A percentile compares a stretch with the other conserved stretches of the same genome.
Conservation (phyloP, 2,329 filamentous ascomycete species). For the Teratosphaeria destructans region DNA sequence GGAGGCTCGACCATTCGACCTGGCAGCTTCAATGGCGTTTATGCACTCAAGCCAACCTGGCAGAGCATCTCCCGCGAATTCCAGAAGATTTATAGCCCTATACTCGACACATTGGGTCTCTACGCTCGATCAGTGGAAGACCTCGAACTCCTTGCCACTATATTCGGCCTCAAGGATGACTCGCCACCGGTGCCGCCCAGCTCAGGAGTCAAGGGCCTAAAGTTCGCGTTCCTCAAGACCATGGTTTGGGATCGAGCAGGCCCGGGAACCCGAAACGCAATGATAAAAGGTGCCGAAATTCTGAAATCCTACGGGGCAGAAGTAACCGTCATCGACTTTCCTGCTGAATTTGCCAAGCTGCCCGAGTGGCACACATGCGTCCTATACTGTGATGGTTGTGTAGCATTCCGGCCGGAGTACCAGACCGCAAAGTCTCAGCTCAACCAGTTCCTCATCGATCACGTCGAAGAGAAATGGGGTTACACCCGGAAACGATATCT, state of each 20-base stretch:
- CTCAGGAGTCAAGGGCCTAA: constrained; percentile 37
- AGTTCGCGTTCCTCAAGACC: constrained; percentile 46
- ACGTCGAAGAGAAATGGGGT: constrained; percentile 41
- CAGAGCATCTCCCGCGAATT: constrained; percentile 53
- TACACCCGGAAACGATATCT: constrained; percentile 40
- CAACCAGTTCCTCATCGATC: constrained; percentile 33
- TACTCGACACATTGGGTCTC: constrained; percentile 53
- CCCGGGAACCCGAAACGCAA: constrained; percentile 26
- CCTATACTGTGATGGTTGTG: constrained; percentile 42
- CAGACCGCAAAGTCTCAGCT: constrained; percentile 38
- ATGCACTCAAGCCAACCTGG: constrained; percentile 58
- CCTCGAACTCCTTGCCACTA: constrained; percentile 44
- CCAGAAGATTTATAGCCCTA: constrained; percentile 47
- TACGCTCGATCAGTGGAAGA: constrained; percentile 50
- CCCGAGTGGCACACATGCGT: constrained; percentile 44
- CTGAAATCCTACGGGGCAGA: constrained; percentile 39
- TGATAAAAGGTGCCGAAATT: constrained; percentile 25
- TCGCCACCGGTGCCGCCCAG: constrained; percentile 13
- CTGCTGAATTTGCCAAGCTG: constrained; percentile 38
- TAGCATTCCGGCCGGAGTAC: constrained; percentile 47
- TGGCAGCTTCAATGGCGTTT: constrained; percentile 54
- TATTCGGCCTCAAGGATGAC: constrained; percentile 47
- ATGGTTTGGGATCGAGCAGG: constrained; percentile 39
- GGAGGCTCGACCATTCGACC: constrained; percentile 55
- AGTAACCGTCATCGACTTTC: constrained; percentile 47